Evolutionary conservation across 2,329 filamentous ascomycete species (phyloP).

Genomic region (Periglandula ipomoeae): DNA sequence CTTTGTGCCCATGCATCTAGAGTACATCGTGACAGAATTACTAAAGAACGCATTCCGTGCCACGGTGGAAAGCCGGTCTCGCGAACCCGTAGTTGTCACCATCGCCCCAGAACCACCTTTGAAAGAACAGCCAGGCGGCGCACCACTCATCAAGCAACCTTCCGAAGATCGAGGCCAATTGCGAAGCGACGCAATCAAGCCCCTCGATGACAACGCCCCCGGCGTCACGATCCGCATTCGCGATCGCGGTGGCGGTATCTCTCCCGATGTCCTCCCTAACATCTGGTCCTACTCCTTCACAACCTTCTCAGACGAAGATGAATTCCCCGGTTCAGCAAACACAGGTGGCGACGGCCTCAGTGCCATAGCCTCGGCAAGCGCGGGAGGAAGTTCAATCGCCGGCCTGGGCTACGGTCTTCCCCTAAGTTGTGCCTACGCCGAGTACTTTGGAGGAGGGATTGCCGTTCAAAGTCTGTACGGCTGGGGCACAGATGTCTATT

Average conservation of each 20-base stretch:
- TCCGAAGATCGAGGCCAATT: constrained; percentile 31
- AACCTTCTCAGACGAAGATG: constrained; percentile 65
- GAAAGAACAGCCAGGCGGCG: constrained; percentile 15
- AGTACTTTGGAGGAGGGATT: constrained; percentile 96
- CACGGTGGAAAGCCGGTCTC: constrained; percentile 74
- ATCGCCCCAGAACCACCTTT: constrained; percentile 61
- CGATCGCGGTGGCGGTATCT: constrained; percentile 89
- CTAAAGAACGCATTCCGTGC: constrained; percentile 96
- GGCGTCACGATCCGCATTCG: constrained; percentile 93
- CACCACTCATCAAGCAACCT: constrained; percentile 23
- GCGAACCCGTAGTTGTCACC: constrained; percentile 81
- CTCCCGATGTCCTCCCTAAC: constrained; percentile 69
- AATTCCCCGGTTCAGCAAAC: constrained; percentile 29
- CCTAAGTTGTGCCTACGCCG: constrained; percentile 83
- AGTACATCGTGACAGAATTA: constrained; percentile 94
- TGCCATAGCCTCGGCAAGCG: constrained; percentile 62
- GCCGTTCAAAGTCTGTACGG: constrained; percentile 91
- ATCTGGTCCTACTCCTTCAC: constrained; percentile 98
- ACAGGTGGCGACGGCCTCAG: constrained; percentile 56
- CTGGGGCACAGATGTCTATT: constrained; percentile 71
- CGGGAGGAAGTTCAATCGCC: constrained; percentile 74
- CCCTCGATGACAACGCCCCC: constrained; percentile 57
- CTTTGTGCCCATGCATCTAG: constrained; percentile 89
- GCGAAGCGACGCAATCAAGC: constrained; percentile 39
- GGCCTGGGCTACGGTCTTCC: constrained; percentile 90